These are phyloP conservation scores for Lepidopterella palustris DNA, from an alignment of 495 filamentous ascomycete genomes.

Conservation along the genomic window DNA sequence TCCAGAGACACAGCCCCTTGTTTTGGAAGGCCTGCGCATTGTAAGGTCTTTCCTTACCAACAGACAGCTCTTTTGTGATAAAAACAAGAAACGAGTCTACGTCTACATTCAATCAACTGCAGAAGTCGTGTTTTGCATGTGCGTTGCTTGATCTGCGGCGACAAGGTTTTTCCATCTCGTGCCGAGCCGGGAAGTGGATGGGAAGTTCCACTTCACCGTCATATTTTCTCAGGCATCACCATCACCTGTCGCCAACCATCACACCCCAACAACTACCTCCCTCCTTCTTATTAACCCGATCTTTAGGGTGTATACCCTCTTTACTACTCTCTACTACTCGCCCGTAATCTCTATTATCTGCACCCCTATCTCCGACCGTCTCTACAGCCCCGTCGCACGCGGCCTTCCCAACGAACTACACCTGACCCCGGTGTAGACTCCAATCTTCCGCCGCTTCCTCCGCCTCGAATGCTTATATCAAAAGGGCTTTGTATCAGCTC, in stretches of 20 bases:
- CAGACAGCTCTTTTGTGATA: background rate
- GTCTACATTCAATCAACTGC: background rate
- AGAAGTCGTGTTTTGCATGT: background rate
- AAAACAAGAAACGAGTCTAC: background rate
- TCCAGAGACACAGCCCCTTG: background rate
- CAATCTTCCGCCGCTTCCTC: background rate
- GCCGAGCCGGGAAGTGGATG: conserved; percentile 3
- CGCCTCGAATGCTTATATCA: background rate
- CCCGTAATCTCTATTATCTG: background rate
- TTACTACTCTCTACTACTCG: background rate
- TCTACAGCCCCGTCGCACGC: background rate
- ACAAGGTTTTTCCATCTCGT: background rate
- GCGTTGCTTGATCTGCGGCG: background rate
- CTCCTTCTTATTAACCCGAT: background rate
- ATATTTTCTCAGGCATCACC: conserved; percentile 22
- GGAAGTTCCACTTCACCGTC: conserved; percentile 18
- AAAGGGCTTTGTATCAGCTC: background rate
- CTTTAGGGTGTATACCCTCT: background rate
- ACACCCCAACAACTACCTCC: conserved; percentile 5
- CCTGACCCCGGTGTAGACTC: too few species aligned
- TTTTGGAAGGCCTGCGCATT: background rate
- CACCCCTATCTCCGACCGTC: background rate
- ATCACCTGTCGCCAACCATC: conserved; percentile 7
- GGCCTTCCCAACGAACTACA: background rate
- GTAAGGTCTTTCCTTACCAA: too few species aligned